Evolutionary conservation across 805 yeast species (phyloP).

Genomic region (Grigorovia jiainica): DNA sequence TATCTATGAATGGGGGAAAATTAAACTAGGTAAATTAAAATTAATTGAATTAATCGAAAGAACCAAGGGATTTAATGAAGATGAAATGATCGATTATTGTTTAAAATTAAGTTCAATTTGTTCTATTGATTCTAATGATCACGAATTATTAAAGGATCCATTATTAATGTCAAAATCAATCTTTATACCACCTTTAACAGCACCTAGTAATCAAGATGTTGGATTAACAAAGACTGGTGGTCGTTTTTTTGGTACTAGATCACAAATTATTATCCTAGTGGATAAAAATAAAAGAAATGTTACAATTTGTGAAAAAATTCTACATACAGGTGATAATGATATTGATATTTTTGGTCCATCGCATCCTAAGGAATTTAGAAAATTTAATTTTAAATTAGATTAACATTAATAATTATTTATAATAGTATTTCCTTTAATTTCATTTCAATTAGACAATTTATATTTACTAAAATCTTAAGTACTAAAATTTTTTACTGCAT

Average conservation of each 20-base stretch:
- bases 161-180: constrained; percentile 48
- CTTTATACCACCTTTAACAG: constrained; percentile 60
- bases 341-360: constrained; percentile 9
- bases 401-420: not conserved
- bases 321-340: constrained; percentile 42
- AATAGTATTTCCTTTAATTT: not conserved
- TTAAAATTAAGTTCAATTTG: constrained; percentile 47
- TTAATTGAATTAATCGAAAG: constrained; percentile 30
- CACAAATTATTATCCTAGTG: constrained; percentile 68
- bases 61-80: constrained; percentile 20
- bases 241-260: constrained; percentile 71
- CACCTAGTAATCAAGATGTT: constrained; percentile 22
- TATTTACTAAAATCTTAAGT: too few relatives aligned
- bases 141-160: constrained; percentile 15
- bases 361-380: constrained; percentile 16
- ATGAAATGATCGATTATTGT: constrained; percentile 34
- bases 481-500: too few relatives aligned
- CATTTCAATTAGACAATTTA: not conserved
- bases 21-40: constrained; percentile 41
- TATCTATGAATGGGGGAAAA: constrained; percentile 54
- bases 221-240: constrained; percentile 34
- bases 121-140: constrained; percentile 28
- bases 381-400: constrained; percentile 11
- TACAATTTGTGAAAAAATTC: constrained; percentile 51
- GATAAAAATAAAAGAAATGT: constrained; percentile 38